Conservation (phyloP, 495 filamentous ascomycete species). For the Corynascus novoguineensis region DNA sequence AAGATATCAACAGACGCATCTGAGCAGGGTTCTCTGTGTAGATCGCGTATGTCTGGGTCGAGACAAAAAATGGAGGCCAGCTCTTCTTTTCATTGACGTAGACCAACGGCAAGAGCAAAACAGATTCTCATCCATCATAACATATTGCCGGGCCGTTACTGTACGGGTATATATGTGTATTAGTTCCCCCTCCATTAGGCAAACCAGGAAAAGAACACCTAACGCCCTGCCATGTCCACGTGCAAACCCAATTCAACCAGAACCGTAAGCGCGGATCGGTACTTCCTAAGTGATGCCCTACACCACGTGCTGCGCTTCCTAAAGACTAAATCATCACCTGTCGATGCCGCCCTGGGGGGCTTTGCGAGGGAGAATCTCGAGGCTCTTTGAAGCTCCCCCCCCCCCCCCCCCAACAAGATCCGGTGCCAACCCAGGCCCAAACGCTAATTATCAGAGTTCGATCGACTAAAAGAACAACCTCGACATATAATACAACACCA, state of each 20-base stretch:
- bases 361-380: no score
- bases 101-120: background rate
- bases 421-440: background rate
- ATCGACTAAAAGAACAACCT: conserved; percentile 36
- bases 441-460: no score
- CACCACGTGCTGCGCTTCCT: background rate
- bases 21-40: background rate
- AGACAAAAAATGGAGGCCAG: background rate
- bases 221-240: background rate
- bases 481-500: conserved; percentile 68
- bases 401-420: background rate
- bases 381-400: no score
- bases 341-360: background rate
- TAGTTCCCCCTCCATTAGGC: background rate
- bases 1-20: no score
- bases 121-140: background rate
- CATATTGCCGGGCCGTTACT: background rate
- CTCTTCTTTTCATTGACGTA: background rate
- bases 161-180: background rate
- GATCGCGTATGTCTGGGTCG: background rate
- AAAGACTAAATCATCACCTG: background rate
- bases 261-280: background rate
- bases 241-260: background rate
- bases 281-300: background rate
- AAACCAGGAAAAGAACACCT: background rate